Percentiles rank a stretch among this genome's conserved stretches.
Conservation (phyloP, 2,329 filamentous ascomycete genomes). For the Diaporthe vexans region DNA sequence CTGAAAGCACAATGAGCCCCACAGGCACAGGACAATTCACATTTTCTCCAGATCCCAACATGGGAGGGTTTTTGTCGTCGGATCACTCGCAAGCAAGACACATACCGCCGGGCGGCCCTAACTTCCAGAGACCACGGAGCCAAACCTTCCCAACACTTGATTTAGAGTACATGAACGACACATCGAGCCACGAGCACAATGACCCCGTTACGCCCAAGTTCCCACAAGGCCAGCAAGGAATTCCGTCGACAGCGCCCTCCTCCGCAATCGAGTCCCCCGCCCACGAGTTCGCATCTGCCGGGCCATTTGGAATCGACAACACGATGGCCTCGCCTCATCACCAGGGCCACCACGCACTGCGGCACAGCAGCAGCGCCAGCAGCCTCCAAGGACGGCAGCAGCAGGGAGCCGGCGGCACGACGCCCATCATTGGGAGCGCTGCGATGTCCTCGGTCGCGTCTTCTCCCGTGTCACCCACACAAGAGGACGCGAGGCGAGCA, state of each 20-base stretch:
- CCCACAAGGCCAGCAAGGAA: slow-evolving; percentile 45
- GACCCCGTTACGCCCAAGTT: slow-evolving; percentile 67
- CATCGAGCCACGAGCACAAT: slow-evolving; percentile 46
- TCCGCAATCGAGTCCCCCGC: slow-evolving; percentile 67
- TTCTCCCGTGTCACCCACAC: slow-evolving; percentile 77
- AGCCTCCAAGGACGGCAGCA: slow-evolving; percentile 58
- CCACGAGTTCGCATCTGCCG: slow-evolving; percentile 58
- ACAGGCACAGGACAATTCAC: slow-evolving; percentile 79
- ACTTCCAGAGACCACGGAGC: slow-evolving; percentile 83
- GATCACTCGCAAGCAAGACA: slow-evolving; percentile 52
- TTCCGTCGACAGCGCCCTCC: slow-evolving; percentile 62
- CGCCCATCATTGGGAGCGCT: slow-evolving; percentile 48
- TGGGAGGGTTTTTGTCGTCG: slow-evolving; percentile 71
- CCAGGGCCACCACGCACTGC: slow-evolving; percentile 60
- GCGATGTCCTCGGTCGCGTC: slow-evolving; percentile 62
- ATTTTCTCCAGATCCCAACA: slow-evolving; percentile 81
- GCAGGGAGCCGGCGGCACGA: slow-evolving; percentile 46
- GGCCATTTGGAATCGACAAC: slow-evolving; percentile 60
- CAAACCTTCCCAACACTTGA: slow-evolving; percentile 86
- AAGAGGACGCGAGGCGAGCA: slow-evolving; percentile 87
- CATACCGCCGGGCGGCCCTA: slow-evolving; percentile 53
- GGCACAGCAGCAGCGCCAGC: slow-evolving; percentile 65
- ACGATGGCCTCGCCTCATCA: slow-evolving; percentile 57
- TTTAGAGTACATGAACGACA: slow-evolving; percentile 68
- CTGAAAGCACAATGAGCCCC: slow-evolving; percentile 79